Conservation (phyloP, 169 alveolate genomes). For the Plasmodium knowlesi region DNA sequence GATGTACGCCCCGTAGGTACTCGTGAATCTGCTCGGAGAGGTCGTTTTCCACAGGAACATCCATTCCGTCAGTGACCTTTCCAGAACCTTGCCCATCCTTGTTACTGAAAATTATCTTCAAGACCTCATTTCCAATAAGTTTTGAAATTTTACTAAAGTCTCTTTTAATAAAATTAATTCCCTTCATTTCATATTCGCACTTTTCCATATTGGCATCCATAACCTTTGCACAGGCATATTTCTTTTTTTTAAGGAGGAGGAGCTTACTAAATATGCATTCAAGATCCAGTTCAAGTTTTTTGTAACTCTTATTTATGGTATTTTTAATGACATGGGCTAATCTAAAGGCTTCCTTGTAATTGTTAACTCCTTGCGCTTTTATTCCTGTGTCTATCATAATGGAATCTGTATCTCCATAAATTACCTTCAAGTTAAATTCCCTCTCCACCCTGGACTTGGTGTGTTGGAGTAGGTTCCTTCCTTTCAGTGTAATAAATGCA, state of each 20-base stretch:
- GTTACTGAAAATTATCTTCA: constrained; percentile 24
- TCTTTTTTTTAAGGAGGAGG: constrained; percentile 97
- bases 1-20: constrained; percentile 86
- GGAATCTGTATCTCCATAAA: constrained; percentile 99
- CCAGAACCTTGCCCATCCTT: constrained; percentile 48
- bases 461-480: constrained; percentile 83
- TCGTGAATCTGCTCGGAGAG: constrained; percentile 89
- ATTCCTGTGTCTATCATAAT: constrained; percentile 96
- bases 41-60: constrained; percentile 76
- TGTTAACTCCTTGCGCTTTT: constrained; percentile 81
- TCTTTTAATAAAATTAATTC: constrained; percentile 98
- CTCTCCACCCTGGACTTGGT: constrained; percentile 95
- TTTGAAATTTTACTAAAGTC: constrained; percentile 98
- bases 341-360: constrained; percentile 88
- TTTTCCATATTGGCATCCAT: constrained; percentile 82
- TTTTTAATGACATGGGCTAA: constrained; percentile 91
- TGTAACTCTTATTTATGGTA: constrained; percentile 94
- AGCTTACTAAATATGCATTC: constrained; percentile 97
- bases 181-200: constrained; percentile 94
- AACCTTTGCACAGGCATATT: constrained; percentile 96
- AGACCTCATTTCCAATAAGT: constrained; percentile 85
- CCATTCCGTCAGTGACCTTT: not conserved
- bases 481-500: constrained; percentile 95
- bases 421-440: constrained; percentile 91
- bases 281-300: constrained; percentile 96